Evolutionary conservation across 1,284 basidiomycete genomes (phyloP), one percentile per base, ranked within the genome.

Genomic region (Naganishia sp.): DNA sequence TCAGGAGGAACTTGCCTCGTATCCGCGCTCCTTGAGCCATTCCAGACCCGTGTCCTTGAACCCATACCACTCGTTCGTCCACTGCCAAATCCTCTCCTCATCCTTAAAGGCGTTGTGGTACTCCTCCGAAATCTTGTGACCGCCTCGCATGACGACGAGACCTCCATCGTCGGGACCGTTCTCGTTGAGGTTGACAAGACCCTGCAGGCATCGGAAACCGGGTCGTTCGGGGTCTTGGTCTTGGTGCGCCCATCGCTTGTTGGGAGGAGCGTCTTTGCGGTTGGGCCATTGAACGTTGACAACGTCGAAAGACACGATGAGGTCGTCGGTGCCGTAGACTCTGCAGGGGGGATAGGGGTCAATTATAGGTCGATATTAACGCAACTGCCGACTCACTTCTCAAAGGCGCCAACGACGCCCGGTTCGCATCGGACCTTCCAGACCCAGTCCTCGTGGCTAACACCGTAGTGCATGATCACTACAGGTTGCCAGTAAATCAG

Each of bases 1-100:
- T 13, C 2, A 13, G 13, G 7, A 39, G 35, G 2, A 13, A 39
- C 35, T 2, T 13, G 7, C 35, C 35, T 68, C 66, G 67, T 74
- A 77, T 3, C 75, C 75, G 53, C 71, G 68, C 63, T 73, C 74
- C 50, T 72, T 71, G 69, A 75, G 72, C 74, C 74, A 75, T 57
- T 71, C 56, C 31, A 73, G 61, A 15, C 69, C 56, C 17, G 71
- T 66, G 28, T 72, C 73, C 18, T 70, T 70, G 70, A 74, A 78
- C 28, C 58, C 56, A 70, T 76, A 79, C 64, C 70, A 74, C 67
- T 79, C 76, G 28, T 46, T 50, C 9, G 61, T 63, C 79, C 79
- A 71, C 73, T 50, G 49, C 47, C 49, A 52, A 18, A 53, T 63
- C 39, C 61, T 42, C 39, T 45, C 42, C 28, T 63, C 61, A 39